A percentile compares a stretch with the other conserved stretches of the same genome.
Conservation (phyloP, 371 early-diverging fungal genomes). For the Mucor sp. region DNA sequence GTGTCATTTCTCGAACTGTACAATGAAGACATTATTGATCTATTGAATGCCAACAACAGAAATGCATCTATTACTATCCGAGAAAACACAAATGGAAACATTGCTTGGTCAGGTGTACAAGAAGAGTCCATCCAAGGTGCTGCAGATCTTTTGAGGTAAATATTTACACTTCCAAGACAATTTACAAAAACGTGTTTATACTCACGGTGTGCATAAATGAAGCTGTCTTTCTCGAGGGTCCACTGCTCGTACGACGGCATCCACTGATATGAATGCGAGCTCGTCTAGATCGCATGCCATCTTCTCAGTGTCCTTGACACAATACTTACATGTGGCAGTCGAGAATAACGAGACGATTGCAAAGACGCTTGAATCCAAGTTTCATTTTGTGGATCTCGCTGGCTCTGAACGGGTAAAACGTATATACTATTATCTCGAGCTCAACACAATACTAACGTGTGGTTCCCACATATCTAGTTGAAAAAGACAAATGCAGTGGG, state of each 20-base stretch:
- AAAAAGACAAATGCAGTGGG: constrained; percentile 96
- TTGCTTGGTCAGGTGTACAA: constrained; percentile 86
- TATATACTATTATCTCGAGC: background rate
- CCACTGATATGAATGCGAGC: constrained; percentile 92
- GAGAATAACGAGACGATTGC: constrained; percentile 2
- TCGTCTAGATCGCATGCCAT: constrained; percentile 99
- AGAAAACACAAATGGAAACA: constrained; percentile 90
- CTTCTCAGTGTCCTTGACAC: constrained; percentile 71
- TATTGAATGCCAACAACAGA: constrained; percentile 45
- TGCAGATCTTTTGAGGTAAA: constrained; percentile 73
- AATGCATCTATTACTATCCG: constrained; percentile 61
- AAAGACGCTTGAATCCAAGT: constrained; percentile 62
- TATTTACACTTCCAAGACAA: background rate
- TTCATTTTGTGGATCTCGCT: constrained; percentile 97
- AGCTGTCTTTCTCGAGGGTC: constrained; percentile 76
- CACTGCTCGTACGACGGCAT: constrained; percentile 87
- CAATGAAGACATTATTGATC: constrained; percentile 91
- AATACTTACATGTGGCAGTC: background rate
- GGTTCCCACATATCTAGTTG: constrained; percentile 49
- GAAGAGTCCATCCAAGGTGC: constrained; percentile 78
- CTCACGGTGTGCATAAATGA: background rate
- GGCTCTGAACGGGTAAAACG: constrained; percentile 88
- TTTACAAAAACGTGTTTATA: background rate
- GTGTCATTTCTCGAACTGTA: constrained; percentile 92
- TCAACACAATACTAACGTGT: background rate